Evolutionary conservation across 768 basidiomycete genomes (phyloP).

Genomic region (Tulasnella sp.): DNA sequence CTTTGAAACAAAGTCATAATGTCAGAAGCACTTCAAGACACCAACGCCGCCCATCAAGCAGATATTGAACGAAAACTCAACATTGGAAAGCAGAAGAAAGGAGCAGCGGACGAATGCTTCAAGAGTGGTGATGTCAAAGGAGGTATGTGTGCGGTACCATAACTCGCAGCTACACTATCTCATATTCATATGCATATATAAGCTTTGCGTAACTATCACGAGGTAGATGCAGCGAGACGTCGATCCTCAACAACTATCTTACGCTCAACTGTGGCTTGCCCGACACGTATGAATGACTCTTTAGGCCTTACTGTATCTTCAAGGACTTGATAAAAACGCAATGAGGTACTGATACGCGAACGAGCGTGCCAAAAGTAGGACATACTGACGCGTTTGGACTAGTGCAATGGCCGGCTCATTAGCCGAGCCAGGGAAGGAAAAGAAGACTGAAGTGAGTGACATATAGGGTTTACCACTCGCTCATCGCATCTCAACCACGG

Average conservation of each 20-base stretch:
- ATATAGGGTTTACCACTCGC: background rate
- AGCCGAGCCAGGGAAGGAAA: slow-evolving; percentile 5
- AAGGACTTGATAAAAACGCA: slow-evolving; percentile 65
- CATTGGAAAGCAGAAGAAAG: slow-evolving; percentile 57
- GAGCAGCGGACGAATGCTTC: slow-evolving; percentile 54
- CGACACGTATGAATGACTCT: slow-evolving; percentile 15
- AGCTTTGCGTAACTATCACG: slow-evolving; percentile 66
- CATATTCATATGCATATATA: background rate
- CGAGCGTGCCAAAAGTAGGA: too few relatives aligned
- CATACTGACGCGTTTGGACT: background rate
- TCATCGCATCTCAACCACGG: background rate
- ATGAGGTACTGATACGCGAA: background rate
- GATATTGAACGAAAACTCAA: slow-evolving; percentile 37
- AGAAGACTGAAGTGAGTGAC: slow-evolving; percentile 11
- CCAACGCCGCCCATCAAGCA: background rate
- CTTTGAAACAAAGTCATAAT: background rate
- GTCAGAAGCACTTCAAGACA: background rate
- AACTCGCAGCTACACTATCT: background rate
- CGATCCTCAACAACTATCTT: background rate
- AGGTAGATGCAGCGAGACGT: slow-evolving; percentile 32
- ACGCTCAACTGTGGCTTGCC: background rate
- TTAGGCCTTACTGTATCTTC: slow-evolving; percentile 59
- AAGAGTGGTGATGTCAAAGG: slow-evolving; percentile 49
- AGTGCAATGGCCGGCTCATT: background rate
- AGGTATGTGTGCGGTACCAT: slow-evolving; percentile 32